These are phyloP conservation scores for Clarireedia homoeocarpa DNA, from an alignment of 2,329 filamentous ascomycete species.

Conservation along the genomic window DNA sequence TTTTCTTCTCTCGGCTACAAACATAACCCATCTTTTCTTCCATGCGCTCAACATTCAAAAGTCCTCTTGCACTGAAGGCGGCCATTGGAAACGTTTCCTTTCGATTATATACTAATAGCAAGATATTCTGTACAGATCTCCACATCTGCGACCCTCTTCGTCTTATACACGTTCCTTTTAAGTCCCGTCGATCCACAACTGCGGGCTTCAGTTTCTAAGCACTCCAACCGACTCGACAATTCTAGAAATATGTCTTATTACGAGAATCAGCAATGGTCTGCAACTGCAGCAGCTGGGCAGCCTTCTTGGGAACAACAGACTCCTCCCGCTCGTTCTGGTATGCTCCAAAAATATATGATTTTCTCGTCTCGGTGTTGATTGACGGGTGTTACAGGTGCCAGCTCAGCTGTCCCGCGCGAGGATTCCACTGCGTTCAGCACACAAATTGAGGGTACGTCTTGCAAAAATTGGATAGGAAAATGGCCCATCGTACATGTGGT, in stretches of 20 bases:
- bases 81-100: background rate
- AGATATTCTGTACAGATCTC: slow-evolving; percentile 5
- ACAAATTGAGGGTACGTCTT: slow-evolving; percentile 78
- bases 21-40: background rate
- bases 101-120: slow-evolving; percentile 1
- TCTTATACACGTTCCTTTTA: slow-evolving; percentile 30
- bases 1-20: slow-evolving; percentile 10
- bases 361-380: slow-evolving; percentile 16
- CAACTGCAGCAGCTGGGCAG: slow-evolving; percentile 43
- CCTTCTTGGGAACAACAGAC: slow-evolving; percentile 65
- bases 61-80: background rate
- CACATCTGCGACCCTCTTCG: slow-evolving; percentile 19
- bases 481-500: background rate
- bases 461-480: slow-evolving; percentile 1
- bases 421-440: slow-evolving; percentile 73
- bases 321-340: slow-evolving; percentile 66
- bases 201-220: slow-evolving; percentile 28
- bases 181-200: slow-evolving; percentile 20
- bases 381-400: slow-evolving; percentile 51
- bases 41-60: slow-evolving; percentile 3
- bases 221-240: slow-evolving; percentile 20
- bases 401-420: slow-evolving; percentile 65
- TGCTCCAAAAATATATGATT: slow-evolving; percentile 22
- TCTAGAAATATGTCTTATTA: slow-evolving; percentile 55
- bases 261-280: slow-evolving; percentile 58